Base-by-base conservation (phyloP, 2,329 filamentous ascomycete species). In the Claviceps quebecensis region DNA sequence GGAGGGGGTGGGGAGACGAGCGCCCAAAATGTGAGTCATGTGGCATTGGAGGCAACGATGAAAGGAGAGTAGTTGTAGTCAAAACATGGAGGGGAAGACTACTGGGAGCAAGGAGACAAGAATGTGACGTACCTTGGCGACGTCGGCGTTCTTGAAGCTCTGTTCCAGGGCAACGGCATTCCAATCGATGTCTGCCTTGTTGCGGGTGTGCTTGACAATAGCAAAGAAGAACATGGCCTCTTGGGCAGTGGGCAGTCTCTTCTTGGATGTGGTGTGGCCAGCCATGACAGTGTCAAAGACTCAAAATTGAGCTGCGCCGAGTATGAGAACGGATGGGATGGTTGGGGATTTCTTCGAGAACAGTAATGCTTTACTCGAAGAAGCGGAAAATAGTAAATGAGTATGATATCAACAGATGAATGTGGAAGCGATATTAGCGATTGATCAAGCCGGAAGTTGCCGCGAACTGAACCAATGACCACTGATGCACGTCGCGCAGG, bases 161-260 rank as follows among this genome's bases (percentile, higher is more conserved):
- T 64, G 59, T 13, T 70, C 67, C 0, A 48, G 34, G 1, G 74
- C 73, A 2, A 77, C 70, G 4, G 57, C 60, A 0, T 67, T 60
- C 75, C 75, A 78, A 57, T 78, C 69, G 38, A 74, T 66, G 1
- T 71, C 69, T 3, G 69, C 68, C 55, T 67, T 69, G 63, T 65
- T 69, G 22, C 62, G 63, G 44, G 65, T 67, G 52, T 73, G 62
- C 57, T 71, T 69, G 53, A 74, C 62, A 43, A 75, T 68, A 50
- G 67, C 65, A 53, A 67, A 67, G 59, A 73, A 72, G 44, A 74
- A 68, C 58, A 67, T 67, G 8, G 68, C 66, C 54, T 75, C 72
- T 4, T 63, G 57, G 1, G 65, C 56, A 5, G 63, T 71, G 0
- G 69, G 71, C 47, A 67, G 65, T 51, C 64, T 64, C 55, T 63